Base-by-base conservation (phyloP, 257 asterid genomes). In the Coffea eugenioides region DNA sequence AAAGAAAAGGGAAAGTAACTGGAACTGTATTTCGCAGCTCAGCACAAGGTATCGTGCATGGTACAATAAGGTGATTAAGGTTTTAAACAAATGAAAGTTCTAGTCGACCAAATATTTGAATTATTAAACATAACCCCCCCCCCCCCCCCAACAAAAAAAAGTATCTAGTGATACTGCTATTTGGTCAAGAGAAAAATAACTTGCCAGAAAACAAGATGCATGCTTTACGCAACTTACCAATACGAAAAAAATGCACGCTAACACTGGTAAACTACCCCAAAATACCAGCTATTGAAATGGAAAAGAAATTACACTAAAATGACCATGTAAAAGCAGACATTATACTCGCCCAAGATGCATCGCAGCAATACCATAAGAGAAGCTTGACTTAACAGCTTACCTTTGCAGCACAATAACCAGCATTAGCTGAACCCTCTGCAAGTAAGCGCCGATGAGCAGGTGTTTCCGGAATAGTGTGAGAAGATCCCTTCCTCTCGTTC, bases 401-500 rank as follows among this genome's bases (percentile, higher is more conserved):
- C 89, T 82, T 80, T 7, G 82, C 81, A 49, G 65, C 83, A 76
- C 90, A 89, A 49, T 84, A 87, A 27, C 82, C 83, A 71, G 20
- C 25, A 65, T 39, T 56, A 49, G 39, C 81, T 8, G 80, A 61
- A 41, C 21, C 92, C 68, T 86, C 87, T 0, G 82, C 74, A 72
- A 81, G 82, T 80, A 77, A 75, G 8, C 83, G 83, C 45, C 81
- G 73, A 68, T 80, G 85, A 70, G 75, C 67, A 71, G 78, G 69
- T 69, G 84, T 51, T 54, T 48, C 77, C 0, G 80, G 80, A 51
- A 20, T 77, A 57, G 75, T 70, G 52, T 31, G 83, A 67, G 73
- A 46, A 25, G 77, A 65, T 79, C 80, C 83, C 0, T 20, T 25
- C 34, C 76, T 81, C 65, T 76, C 82, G 7, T n/a, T 31, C 43